Percentiles rank a stretch among this genome's conserved stretches.
These are phyloP conservation scores for Populus alba DNA, from an alignment of 345 rosid genomes.

Conservation along the genomic window DNA sequence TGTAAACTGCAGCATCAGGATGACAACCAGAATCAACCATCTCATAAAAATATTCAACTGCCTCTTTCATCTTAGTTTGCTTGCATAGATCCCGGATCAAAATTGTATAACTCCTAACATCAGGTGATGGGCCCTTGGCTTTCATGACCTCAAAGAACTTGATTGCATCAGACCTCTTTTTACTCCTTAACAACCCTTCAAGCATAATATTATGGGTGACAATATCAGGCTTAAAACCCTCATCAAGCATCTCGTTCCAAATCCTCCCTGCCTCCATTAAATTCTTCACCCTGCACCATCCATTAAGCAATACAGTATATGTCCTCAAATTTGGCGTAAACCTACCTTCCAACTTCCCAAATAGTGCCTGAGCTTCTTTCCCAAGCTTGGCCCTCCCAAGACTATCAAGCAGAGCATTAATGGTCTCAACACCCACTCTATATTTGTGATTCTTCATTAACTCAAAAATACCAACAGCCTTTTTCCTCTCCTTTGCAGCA, in stretches of 20 bases:
- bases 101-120: slow-evolving; percentile 64
- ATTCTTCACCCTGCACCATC: slow-evolving; percentile 79
- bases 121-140: slow-evolving; percentile 72
- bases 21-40: slow-evolving; percentile 58
- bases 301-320: slow-evolving; percentile 67
- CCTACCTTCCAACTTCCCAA: slow-evolving; percentile 65
- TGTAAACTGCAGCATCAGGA: slow-evolving; percentile 75
- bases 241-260: slow-evolving; percentile 89
- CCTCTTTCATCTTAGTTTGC: slow-evolving; percentile 68
- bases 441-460: slow-evolving; percentile 83
- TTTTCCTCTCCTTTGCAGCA: slow-evolving; percentile 87
- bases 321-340: slow-evolving; percentile 73
- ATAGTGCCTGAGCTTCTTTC: slow-evolving; percentile 73
- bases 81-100: slow-evolving; percentile 71
- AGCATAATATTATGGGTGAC: slow-evolving; percentile 75
- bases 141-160: slow-evolving; percentile 84
- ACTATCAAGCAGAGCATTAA: slow-evolving; percentile 72
- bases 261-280: slow-evolving; percentile 85
- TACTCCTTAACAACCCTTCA: slow-evolving; percentile 67
- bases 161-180: slow-evolving; percentile 67
- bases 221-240: slow-evolving; percentile 70
- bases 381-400: slow-evolving; percentile 84
- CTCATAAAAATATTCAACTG: slow-evolving; percentile 65
- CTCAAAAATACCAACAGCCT: slow-evolving; percentile 80
- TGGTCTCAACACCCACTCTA: slow-evolving; percentile 58